Evolutionary conservation across 1,284 basidiomycete species (phyloP).

Genomic region (Ustilago loliicola): DNA sequence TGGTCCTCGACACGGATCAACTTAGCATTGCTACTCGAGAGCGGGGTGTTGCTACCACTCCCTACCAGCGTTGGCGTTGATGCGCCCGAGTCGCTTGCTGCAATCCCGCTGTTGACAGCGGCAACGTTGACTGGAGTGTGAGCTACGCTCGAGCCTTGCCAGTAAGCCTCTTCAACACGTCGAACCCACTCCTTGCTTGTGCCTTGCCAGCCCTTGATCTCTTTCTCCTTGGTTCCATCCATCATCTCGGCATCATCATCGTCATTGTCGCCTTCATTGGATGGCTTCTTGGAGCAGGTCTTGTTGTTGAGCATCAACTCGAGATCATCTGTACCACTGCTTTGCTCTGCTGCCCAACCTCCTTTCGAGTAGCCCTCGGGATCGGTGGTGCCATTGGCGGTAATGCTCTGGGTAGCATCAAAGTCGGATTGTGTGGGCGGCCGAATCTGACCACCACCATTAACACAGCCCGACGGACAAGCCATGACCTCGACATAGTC

Average conservation of each 20-base stretch:
- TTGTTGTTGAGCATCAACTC: slow-evolving; percentile 72
- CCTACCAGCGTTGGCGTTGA: slow-evolving; percentile 33
- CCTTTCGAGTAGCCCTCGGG: slow-evolving; percentile 43
- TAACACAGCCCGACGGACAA: slow-evolving; percentile 96
- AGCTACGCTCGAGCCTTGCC: slow-evolving; percentile 58
- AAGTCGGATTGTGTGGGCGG: slow-evolving; percentile 50
- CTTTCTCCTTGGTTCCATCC: slow-evolving; percentile 21
- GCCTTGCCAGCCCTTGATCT: slow-evolving; percentile 66
- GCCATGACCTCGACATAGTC: slow-evolving; percentile 99
- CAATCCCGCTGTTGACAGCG: neutral
- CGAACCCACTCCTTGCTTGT: slow-evolving; percentile 68
- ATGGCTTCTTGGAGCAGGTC: slow-evolving; percentile 64
- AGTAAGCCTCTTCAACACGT: slow-evolving; percentile 65
- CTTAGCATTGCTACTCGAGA: slow-evolving; percentile 36
- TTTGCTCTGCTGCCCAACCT: slow-evolving; percentile 36
- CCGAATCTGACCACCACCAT: slow-evolving; percentile 88
- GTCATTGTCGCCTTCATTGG: slow-evolving; percentile 73
- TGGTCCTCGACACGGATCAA: slow-evolving; percentile 34
- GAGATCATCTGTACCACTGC: slow-evolving; percentile 72
- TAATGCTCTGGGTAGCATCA: slow-evolving; percentile 4
- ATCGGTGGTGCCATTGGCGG: slow-evolving; percentile 9
- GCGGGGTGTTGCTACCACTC: slow-evolving; percentile 38
- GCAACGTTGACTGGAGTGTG: slow-evolving; percentile 46
- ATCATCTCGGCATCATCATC: slow-evolving; percentile 38
- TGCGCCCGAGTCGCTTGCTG: slow-evolving; percentile 24